Evolutionary conservation across 352 stramenopile species (phyloP).

Genomic region (Aphanomyces euteiches): DNA sequence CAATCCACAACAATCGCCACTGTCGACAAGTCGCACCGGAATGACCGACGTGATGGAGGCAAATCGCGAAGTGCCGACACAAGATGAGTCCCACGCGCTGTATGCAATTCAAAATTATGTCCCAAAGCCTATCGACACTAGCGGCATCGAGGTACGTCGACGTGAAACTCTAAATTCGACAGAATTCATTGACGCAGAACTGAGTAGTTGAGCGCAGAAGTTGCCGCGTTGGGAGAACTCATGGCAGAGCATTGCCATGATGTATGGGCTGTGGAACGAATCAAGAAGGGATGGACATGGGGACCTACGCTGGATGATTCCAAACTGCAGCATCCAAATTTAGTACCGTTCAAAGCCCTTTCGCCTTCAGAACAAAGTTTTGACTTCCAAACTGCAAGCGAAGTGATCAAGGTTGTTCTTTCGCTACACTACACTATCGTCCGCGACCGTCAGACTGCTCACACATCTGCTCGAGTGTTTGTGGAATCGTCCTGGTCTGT

Average conservation of each 20-base stretch:
- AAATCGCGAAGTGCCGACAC: too few relatives aligned
- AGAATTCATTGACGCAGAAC: not conserved
- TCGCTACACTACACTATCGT: conserved; percentile 85
- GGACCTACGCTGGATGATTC: conserved; percentile 57
- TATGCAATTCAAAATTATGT: conserved; percentile 57
- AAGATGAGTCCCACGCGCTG: too few relatives aligned
- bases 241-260: conserved; percentile 79
- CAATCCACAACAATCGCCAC: too few relatives aligned
- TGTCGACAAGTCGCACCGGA: too few relatives aligned
- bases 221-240: conserved; percentile 72
- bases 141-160: conserved; percentile 55
- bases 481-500: too few relatives aligned
- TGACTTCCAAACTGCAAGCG: conserved; percentile 74
- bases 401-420: conserved; percentile 81
- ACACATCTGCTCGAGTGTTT: too few relatives aligned
- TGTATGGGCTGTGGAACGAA: conserved; percentile 73
- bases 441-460: conserved; percentile 31
- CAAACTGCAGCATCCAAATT: conserved; percentile 68
- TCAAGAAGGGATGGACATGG: conserved; percentile 80
- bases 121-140: conserved; percentile 76
- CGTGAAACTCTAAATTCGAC: not conserved
- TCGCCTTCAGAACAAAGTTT: conserved; percentile 74
- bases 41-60: too few relatives aligned
- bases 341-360: conserved; percentile 74
- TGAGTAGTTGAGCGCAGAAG: conserved; percentile 5